Evolutionary conservation across 2,329 filamentous ascomycete genomes (phyloP).

Genomic region (Fusarium neocosmosporiellum): DNA sequence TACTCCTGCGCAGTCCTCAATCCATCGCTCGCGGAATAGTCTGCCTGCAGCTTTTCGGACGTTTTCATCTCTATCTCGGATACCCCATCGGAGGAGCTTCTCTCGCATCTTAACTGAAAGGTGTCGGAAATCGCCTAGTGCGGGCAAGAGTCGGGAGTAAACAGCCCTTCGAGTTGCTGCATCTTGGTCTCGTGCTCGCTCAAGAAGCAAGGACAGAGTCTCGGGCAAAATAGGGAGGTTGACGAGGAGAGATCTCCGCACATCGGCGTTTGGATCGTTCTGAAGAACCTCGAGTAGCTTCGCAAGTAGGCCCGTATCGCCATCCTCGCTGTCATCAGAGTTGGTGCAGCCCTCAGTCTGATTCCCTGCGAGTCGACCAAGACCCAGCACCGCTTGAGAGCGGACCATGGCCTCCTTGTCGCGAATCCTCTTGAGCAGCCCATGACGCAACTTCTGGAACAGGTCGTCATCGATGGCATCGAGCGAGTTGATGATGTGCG

Average conservation of each 20-base stretch:
- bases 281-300: slow-evolving; percentile 90
- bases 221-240: slow-evolving; percentile 89
- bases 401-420: slow-evolving; percentile 96
- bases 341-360: slow-evolving; percentile 77
- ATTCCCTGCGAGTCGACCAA: slow-evolving; percentile 86
- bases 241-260: slow-evolving; percentile 85
- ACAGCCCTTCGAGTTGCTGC: slow-evolving; percentile 84
- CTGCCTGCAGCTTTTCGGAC: slow-evolving; percentile 92
- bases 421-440: slow-evolving; percentile 84
- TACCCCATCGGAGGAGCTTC: slow-evolving; percentile 93
- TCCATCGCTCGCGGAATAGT: slow-evolving; percentile 95
- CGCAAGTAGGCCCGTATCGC: slow-evolving; percentile 76
- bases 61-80: slow-evolving; percentile 92
- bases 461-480: slow-evolving; percentile 93
- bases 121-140: slow-evolving; percentile 92
- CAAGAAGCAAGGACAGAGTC: slow-evolving; percentile 87
- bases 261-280: slow-evolving; percentile 94
- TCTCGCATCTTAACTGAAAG: slow-evolving; percentile 94
- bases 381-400: slow-evolving; percentile 88
- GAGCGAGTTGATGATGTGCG: slow-evolving; percentile 91
- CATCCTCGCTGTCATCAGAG: slow-evolving; percentile 77
- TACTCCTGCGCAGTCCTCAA: slow-evolving; percentile 88
- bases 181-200: slow-evolving; percentile 91
- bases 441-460: slow-evolving; percentile 83
- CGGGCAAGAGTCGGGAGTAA: slow-evolving; percentile 87